Evolutionary conservation across 768 basidiomycete genomes (phyloP).

Genomic region (Galerina marginata): DNA sequence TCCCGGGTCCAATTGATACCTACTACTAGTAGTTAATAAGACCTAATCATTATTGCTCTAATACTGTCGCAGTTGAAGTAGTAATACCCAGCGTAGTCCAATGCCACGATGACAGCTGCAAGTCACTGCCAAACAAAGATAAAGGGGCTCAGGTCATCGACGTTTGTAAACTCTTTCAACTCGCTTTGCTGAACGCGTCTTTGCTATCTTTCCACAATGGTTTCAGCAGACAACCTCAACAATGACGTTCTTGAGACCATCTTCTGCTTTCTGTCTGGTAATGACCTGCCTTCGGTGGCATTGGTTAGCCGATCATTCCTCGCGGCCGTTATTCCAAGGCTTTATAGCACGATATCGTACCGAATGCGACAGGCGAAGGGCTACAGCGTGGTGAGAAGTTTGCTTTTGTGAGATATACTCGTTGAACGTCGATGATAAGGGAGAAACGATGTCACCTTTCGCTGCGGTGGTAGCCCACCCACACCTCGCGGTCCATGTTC

Average conservation of each 20-base stretch:
- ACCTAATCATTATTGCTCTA: too few species aligned
- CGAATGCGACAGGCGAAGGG: constrained; percentile 60
- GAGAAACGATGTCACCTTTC: constrained; percentile 64
- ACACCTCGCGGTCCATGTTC: constrained; percentile 61
- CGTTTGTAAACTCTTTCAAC: neutral
- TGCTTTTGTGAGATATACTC: neutral
- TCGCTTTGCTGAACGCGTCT: constrained; percentile 15
- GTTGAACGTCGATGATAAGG: constrained; percentile 14
- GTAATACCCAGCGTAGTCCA: too few species aligned
- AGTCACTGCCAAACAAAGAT: too few species aligned
- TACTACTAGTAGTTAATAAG: too few species aligned
- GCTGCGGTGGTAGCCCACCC: constrained; percentile 57
- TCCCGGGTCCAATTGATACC: too few species aligned
- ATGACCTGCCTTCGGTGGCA: constrained; percentile 64
- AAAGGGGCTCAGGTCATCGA: too few species aligned
- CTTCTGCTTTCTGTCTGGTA: constrained; percentile 55
- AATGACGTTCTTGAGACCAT: constrained; percentile 78
- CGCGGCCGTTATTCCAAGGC: constrained; percentile 62
- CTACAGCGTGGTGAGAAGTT: constrained; percentile 51
- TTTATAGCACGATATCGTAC: constrained; percentile 66
- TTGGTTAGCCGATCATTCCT: constrained; percentile 72
- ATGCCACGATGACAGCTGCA: too few species aligned
- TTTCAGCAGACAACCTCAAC: constrained; percentile 69
- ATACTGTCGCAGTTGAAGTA: too few species aligned
- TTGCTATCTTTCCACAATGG: constrained; percentile 44